phyloP scores from a whole-genome alignment of 2,329 filamentous ascomycete genomes.

The Pseudogymnoascus sp. region DNA sequence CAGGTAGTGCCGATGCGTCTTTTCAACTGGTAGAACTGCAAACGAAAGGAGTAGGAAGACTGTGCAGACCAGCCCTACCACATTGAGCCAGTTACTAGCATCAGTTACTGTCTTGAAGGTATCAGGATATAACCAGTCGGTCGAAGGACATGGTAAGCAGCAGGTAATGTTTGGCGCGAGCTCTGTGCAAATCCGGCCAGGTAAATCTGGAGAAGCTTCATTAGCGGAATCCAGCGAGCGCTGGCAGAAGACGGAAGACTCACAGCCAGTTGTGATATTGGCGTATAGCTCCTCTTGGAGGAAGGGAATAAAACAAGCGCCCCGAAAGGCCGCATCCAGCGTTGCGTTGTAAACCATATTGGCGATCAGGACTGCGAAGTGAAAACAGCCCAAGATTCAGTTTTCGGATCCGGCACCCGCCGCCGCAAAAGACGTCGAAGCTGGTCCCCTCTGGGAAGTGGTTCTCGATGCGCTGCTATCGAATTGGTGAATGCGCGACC shows the following conservation, averaged over 20 bases:
- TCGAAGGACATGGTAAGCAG: constrained; percentile 84
- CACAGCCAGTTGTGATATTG: neutral
- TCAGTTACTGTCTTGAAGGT: constrained; percentile 52
- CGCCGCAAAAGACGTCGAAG: neutral
- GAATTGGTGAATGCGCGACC: constrained; percentile 6
- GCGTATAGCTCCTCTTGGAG: constrained; percentile 41
- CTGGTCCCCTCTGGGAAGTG: neutral
- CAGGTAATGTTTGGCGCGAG: constrained; percentile 51
- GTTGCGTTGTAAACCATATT: neutral
- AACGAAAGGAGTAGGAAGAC: constrained; percentile 75
- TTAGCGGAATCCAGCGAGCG: constrained; percentile 8
- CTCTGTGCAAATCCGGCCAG: constrained; percentile 50
- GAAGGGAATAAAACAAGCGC: constrained; percentile 62
- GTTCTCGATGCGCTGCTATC: neutral
- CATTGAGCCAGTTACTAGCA: constrained; percentile 75
- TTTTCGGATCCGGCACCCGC: neutral
- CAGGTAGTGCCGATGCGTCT: constrained; percentile 86
- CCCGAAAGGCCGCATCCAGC: constrained; percentile 23
- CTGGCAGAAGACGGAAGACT: neutral
- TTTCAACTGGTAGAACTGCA: constrained; percentile 71
- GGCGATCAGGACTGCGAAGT: neutral
- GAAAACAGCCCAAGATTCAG: neutral
- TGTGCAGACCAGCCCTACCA: constrained; percentile 64
- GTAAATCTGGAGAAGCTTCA: constrained; percentile 36
- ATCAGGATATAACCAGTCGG: constrained; percentile 64